phyloP scores from a whole-genome alignment of 257 asterid species.

The Solanum chmielewskii region DNA sequence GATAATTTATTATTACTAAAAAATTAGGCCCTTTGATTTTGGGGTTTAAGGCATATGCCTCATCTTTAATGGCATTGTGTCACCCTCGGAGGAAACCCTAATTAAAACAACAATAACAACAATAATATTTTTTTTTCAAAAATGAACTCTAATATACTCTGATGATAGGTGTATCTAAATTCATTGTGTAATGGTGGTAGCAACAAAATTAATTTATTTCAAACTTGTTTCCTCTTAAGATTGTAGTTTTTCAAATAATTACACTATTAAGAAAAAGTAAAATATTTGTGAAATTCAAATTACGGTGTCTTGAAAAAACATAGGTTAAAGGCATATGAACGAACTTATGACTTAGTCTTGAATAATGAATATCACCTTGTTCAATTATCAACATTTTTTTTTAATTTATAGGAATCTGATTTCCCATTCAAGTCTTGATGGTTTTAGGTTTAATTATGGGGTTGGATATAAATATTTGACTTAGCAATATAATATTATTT shows the following conservation, averaged over 20 bases:
- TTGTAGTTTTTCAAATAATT: neutral
- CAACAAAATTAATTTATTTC: neutral
- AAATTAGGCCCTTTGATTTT: too few relatives aligned
- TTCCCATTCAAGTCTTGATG: neutral
- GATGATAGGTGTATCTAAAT: neutral
- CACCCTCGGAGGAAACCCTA: neutral
- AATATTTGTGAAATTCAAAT: neutral
- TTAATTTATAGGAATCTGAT: neutral
- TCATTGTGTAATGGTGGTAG: neutral
- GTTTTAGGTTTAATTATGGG: neutral
- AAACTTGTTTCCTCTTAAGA: neutral
- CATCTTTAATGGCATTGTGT: too few relatives aligned
- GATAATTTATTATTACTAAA: too few relatives aligned
- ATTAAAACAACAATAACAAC: neutral
- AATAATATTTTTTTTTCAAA: too few relatives aligned
- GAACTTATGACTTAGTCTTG: neutral
- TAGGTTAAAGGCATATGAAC: neutral
- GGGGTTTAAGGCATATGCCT: too few relatives aligned
- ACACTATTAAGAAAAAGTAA: neutral
- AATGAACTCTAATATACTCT: neutral
- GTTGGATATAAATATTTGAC: neutral
- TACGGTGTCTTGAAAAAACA: neutral
- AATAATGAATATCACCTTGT: neutral
- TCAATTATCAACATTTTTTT: neutral
- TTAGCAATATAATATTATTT: too few relatives aligned